Conservation (phyloP, 805 yeast species). For the Yamadazyma nakazawae region DNA sequence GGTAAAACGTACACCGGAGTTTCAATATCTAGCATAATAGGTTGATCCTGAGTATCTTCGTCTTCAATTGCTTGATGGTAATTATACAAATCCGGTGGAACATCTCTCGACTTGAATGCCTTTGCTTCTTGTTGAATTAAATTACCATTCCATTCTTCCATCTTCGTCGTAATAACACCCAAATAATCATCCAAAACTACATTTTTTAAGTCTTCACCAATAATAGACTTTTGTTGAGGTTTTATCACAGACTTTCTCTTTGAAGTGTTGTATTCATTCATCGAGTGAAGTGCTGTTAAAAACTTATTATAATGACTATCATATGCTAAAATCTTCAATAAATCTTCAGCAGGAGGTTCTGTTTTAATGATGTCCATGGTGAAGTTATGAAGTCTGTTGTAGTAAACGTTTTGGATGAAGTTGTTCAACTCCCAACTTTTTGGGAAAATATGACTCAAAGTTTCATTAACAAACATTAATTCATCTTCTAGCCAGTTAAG, state of each 20-base stretch:
- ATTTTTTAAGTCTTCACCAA: conserved; percentile 72
- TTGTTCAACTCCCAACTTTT: conserved; percentile 68
- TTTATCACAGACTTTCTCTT: conserved; percentile 17
- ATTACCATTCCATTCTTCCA: conserved; percentile 81
- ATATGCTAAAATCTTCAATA: conserved; percentile 71
- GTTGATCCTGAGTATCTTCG: conserved; percentile 33
- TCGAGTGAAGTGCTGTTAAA: conserved; percentile 23
- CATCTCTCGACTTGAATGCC: conserved; percentile 59
- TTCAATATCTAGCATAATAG: conserved; percentile 29
- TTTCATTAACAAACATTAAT: conserved; percentile 59
- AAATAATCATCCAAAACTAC: conserved; percentile 75
- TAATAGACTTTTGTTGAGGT: conserved; percentile 49
- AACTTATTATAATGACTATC: conserved; percentile 60
- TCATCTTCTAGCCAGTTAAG: conserved; percentile 85
- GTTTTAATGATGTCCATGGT: conserved; percentile 60
- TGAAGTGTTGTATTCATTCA: conserved; percentile 9
- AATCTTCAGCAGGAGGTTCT: conserved; percentile 77
- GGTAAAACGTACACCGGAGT: conserved; percentile 60
- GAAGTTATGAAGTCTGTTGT: conserved; percentile 58
- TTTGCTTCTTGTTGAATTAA: conserved; percentile 63
- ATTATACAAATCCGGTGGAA: conserved; percentile 72
- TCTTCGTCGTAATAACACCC: conserved; percentile 63
- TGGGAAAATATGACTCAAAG: conserved; percentile 62
- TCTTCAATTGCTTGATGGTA: conserved; percentile 47
- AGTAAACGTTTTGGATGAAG: conserved; percentile 63